These are phyloP conservation scores for Saccharomyces hybrid DNA, from an alignment of 1,139 yeast species.

Conservation along the genomic window DNA sequence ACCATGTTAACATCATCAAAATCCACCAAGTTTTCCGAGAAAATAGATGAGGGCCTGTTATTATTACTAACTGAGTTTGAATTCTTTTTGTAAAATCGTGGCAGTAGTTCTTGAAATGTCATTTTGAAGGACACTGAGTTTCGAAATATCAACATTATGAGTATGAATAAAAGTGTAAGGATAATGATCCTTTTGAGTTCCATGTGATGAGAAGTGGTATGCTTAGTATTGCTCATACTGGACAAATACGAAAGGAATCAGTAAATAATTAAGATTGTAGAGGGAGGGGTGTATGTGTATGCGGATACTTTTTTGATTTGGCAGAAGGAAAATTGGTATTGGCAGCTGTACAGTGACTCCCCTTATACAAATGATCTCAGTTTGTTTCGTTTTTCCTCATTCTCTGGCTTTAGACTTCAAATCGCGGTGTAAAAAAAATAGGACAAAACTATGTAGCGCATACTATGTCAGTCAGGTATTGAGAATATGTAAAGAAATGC, in stretches of 20 bases:
- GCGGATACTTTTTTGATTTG: background rate
- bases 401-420: background rate
- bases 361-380: background rate
- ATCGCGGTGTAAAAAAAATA: background rate
- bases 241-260: background rate
- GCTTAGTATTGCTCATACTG: background rate
- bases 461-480: background rate
- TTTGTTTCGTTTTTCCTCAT: background rate
- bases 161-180: background rate
- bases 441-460: background rate
- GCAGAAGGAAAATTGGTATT: background rate
- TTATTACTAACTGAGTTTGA: background rate
- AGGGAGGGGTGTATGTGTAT: background rate
- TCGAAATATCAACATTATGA: background rate
- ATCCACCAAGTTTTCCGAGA: slow-evolving; percentile 3
- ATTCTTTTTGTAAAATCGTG: background rate
- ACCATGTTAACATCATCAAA: slow-evolving; percentile 3
- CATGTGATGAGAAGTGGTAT: background rate
- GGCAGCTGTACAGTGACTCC: background rate
- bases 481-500: background rate
- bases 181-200: background rate
- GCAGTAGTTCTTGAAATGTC: background rate
- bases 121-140: background rate
- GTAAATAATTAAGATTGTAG: background rate
- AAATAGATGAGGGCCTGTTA: background rate